These are phyloP conservation scores for Alternaria novae-zelandiae DNA, from an alignment of 2,329 filamentous ascomycete genomes.

Conservation along the genomic window DNA sequence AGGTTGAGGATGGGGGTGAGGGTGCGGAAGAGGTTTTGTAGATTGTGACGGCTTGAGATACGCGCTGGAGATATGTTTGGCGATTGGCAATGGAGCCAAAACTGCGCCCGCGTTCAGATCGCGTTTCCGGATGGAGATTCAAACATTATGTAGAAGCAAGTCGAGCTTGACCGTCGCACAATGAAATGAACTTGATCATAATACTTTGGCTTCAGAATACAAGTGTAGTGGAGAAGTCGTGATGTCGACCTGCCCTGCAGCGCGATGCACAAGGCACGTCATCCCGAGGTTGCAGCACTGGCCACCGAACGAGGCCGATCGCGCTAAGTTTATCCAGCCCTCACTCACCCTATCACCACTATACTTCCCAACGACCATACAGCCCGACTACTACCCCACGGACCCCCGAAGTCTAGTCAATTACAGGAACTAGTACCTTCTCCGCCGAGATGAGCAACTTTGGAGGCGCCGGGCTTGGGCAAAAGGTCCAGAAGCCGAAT, in stretches of 20 bases:
- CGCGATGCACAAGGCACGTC: conserved; percentile 18
- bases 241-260: not conserved
- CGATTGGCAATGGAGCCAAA: not conserved
- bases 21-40: not conserved
- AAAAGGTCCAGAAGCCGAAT: conserved; percentile 69
- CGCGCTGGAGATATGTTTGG: not conserved
- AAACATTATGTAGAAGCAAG: too few species aligned
- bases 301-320: conserved; percentile 10
- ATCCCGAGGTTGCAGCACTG: conserved; percentile 29
- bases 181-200: not conserved
- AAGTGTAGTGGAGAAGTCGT: not conserved
- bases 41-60: not conserved
- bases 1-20: not conserved
- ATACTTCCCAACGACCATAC: conserved; percentile 7
- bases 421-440: not conserved
- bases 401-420: not conserved
- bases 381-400: not conserved
- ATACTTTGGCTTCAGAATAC: not conserved
- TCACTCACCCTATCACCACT: conserved; percentile 26
- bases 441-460: conserved; percentile 65
- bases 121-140: too few species aligned
- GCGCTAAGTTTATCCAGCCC: conserved; percentile 31
- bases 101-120: too few species aligned
- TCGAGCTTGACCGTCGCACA: not conserved
- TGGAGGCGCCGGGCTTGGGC: conserved; percentile 72